Percentiles rank a stretch among this genome's conserved stretches.
These are phyloP conservation scores for Paspalum vaginatum DNA, from an alignment of 176 grass and related monocot species.

Conservation along the genomic window DNA sequence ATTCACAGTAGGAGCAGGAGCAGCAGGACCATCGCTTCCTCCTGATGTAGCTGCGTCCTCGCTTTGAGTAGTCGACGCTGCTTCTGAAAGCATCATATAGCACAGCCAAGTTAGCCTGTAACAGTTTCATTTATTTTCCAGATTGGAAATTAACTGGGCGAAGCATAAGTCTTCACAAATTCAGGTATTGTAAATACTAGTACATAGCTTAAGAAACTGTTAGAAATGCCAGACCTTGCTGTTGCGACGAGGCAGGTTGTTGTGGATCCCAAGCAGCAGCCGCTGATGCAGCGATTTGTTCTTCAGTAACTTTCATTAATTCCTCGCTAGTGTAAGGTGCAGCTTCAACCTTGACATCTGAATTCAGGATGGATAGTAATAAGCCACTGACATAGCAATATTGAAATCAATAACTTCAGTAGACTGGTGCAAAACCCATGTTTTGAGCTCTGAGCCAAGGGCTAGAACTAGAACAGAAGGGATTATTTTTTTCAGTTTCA, in stretches of 20 bases:
- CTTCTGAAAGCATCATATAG: slow-evolving; percentile 36
- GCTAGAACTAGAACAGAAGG: not conserved
- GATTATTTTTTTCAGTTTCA: not conserved
- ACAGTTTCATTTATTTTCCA: not conserved
- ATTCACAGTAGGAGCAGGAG: not conserved
- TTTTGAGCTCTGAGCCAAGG: slow-evolving; percentile 16
- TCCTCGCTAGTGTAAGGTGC: slow-evolving; percentile 73
- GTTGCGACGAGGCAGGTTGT: slow-evolving; percentile 35
- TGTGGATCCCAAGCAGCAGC: slow-evolving; percentile 42
- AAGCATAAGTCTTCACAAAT: not conserved
- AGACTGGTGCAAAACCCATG: slow-evolving; percentile 17
- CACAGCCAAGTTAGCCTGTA: slow-evolving; percentile 2
- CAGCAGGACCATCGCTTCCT: slow-evolving; percentile 20
- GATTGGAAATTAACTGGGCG: not conserved
- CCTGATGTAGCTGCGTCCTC: slow-evolving; percentile 19
- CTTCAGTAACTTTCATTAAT: slow-evolving; percentile 84
- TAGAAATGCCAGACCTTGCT: slow-evolving; percentile 51
- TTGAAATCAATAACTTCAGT: slow-evolving; percentile 18
- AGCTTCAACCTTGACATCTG: slow-evolving; percentile 68
- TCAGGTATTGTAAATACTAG: slow-evolving; percentile 13
- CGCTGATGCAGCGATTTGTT: slow-evolving; percentile 67
- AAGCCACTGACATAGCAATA: not conserved
- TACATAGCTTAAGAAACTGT: slow-evolving; percentile 18
- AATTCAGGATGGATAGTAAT: slow-evolving; percentile 33
- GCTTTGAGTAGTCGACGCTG: slow-evolving; percentile 41